Percentiles rank a stretch among this genome's conserved stretches.
Conservation (phyloP, 768 basidiomycete genomes). For the Mycena galopus region DNA sequence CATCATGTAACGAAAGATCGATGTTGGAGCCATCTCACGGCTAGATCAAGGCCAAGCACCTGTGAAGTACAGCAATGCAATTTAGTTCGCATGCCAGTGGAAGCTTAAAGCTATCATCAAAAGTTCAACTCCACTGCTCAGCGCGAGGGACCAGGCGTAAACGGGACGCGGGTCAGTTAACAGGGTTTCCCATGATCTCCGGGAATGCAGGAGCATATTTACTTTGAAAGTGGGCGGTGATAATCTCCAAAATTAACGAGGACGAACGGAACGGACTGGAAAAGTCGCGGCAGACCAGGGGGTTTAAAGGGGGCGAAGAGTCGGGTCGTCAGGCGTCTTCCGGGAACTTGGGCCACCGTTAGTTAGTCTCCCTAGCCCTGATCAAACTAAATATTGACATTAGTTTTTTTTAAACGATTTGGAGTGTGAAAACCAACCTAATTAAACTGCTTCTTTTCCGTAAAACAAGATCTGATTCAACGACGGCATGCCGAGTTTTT, state of each 20-base stretch:
- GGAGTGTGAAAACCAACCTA: too few species aligned
- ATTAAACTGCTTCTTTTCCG: too few species aligned
- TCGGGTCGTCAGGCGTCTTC: too few species aligned
- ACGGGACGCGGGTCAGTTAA: conserved; percentile 3
- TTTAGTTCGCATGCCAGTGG: conserved; percentile 11
- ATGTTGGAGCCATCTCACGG: conserved; percentile 7
- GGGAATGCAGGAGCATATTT: conserved; percentile 4
- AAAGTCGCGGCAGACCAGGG: too few species aligned
- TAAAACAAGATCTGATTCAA: too few species aligned
- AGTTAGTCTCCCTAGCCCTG: too few species aligned
- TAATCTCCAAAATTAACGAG: conserved; percentile 11
- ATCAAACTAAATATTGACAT: too few species aligned
- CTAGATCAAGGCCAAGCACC: conserved; percentile 2
- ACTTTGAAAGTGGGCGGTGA: not conserved
- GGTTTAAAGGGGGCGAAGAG: too few species aligned
- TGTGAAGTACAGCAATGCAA: conserved; percentile 10
- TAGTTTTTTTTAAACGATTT: too few species aligned
- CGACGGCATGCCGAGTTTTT: too few species aligned
- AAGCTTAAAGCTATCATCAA: conserved; percentile 1
- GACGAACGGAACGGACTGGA: too few species aligned
- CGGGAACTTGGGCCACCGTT: too few species aligned
- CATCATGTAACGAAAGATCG: conserved; percentile 11
- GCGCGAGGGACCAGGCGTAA: not conserved
- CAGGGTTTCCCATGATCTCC: conserved; percentile 10
- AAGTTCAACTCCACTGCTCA: conserved; percentile 10